Conservation (phyloP, 192 early-diverging fungal genomes). For the Entophlyctis luteolus region DNA sequence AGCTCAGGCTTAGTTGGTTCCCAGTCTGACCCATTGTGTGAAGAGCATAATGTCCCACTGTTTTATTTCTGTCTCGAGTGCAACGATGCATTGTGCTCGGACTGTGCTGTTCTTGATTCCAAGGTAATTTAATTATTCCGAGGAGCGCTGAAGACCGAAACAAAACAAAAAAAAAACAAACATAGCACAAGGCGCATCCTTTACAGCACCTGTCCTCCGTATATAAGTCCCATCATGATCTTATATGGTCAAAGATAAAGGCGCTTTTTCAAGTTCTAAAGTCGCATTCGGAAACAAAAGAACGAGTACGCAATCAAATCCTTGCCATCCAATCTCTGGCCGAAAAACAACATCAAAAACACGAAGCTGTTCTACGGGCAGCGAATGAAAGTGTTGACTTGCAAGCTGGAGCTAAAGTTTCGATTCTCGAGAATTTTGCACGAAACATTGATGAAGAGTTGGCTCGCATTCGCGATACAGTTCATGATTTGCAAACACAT, state of each 20-base stretch:
- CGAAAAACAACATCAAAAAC: neutral
- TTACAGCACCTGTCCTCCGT: slow-evolving; percentile 29
- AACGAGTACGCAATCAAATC: neutral
- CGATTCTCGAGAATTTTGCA: neutral
- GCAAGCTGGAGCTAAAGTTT: neutral
- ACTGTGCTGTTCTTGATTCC: slow-evolving; percentile 42
- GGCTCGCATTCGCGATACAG: neutral
- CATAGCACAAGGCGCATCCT: slow-evolving; percentile 32
- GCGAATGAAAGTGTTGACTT: neutral
- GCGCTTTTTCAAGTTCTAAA: neutral
- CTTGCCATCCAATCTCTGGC: neutral
- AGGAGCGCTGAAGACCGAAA: neutral
- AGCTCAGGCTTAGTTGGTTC: too few species aligned
- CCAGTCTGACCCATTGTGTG: too few species aligned
- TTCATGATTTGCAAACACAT: slow-evolving; percentile 21
- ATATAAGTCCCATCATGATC: slow-evolving; percentile 9
- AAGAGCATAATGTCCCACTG: slow-evolving; percentile 28
- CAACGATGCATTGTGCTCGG: slow-evolving; percentile 38
- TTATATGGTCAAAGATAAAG: neutral
- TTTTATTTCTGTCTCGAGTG: slow-evolving; percentile 48
- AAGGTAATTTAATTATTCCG: slow-evolving; percentile 22
- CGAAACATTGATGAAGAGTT: slow-evolving; percentile 3
- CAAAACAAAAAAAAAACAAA: neutral
- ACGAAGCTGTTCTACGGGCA: neutral
- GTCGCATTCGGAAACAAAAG: neutral